These are phyloP conservation scores for Suillus lakei DNA, from an alignment of 768 basidiomycete genomes.

Conservation along the genomic window DNA sequence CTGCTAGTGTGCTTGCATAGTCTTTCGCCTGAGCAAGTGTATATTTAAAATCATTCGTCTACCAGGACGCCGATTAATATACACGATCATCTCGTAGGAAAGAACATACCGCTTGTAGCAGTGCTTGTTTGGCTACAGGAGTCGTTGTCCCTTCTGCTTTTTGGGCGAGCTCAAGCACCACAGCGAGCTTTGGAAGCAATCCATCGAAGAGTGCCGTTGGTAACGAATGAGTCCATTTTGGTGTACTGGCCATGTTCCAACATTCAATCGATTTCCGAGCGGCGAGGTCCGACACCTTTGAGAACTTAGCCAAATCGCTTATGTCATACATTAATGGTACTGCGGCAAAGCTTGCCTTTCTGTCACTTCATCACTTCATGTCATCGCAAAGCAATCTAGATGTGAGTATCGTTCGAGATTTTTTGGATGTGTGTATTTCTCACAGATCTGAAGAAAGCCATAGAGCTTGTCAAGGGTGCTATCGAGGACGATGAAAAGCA, in stretches of 20 bases:
- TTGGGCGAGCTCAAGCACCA: slow-evolving; percentile 64
- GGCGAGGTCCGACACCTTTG: too few relatives aligned
- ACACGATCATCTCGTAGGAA: background rate
- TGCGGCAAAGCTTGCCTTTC: background rate
- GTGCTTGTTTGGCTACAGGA: slow-evolving; percentile 64
- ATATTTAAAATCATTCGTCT: slow-evolving; percentile 78
- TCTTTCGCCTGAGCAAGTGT: slow-evolving; percentile 63
- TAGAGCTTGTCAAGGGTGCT: slow-evolving; percentile 90
- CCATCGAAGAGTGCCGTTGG: slow-evolving; percentile 57
- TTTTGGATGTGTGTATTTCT: slow-evolving; percentile 11
- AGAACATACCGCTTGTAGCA: slow-evolving; percentile 65
- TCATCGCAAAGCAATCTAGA: slow-evolving; percentile 51
- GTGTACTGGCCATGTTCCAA: slow-evolving; percentile 4
- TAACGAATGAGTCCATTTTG: slow-evolving; percentile 20
- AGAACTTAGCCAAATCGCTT: slow-evolving; percentile 7
- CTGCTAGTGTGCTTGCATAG: slow-evolving; percentile 60
- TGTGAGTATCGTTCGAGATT: slow-evolving; percentile 34
- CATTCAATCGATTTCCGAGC: background rate
- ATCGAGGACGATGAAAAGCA: slow-evolving; percentile 93
- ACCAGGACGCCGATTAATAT: background rate
- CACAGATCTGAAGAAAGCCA: slow-evolving; percentile 61
- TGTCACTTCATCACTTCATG: slow-evolving; percentile 33
- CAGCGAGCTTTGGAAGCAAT: slow-evolving; percentile 63
- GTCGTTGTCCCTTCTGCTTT: slow-evolving; percentile 56
- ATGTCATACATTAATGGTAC: slow-evolving; percentile 7